Conservation (phyloP, 1,139 yeast genomes). For the Geotrichum siamense region DNA sequence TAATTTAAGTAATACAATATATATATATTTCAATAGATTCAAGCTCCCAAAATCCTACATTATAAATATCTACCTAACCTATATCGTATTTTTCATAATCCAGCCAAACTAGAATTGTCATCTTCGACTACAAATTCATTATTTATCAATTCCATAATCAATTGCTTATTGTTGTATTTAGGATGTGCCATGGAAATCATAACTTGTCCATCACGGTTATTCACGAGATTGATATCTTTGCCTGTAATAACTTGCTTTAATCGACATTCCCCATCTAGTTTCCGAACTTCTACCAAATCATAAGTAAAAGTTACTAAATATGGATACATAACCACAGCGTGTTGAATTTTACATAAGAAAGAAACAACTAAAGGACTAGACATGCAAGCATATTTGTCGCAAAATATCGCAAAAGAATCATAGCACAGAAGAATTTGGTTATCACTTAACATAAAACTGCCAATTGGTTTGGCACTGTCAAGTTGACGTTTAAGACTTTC, state of each 20-base stretch:
- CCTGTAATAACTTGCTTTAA: constrained; percentile 72
- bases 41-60: background rate
- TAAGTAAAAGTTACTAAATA: constrained; percentile 57
- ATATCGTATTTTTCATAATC: constrained; percentile 14
- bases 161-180: constrained; percentile 53
- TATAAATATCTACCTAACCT: background rate
- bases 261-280: constrained; percentile 41
- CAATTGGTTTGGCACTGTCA: constrained; percentile 44
- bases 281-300: constrained; percentile 64
- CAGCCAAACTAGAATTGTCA: constrained; percentile 27
- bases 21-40: background rate
- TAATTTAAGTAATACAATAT: background rate
- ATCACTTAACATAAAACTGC: constrained; percentile 54
- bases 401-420: constrained; percentile 64
- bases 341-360: constrained; percentile 55
- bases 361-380: constrained; percentile 51
- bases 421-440: constrained; percentile 59
- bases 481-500: constrained; percentile 26
- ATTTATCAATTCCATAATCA: constrained; percentile 36
- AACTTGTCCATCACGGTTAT: constrained; percentile 41
- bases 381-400: constrained; percentile 59
- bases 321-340: constrained; percentile 51
- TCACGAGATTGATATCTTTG: constrained; percentile 43
- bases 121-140: constrained; percentile 34
- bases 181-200: constrained; percentile 67